Conservation (phyloP, 805 yeast genomes). For the Metschnikowia bowlesiae region DNA sequence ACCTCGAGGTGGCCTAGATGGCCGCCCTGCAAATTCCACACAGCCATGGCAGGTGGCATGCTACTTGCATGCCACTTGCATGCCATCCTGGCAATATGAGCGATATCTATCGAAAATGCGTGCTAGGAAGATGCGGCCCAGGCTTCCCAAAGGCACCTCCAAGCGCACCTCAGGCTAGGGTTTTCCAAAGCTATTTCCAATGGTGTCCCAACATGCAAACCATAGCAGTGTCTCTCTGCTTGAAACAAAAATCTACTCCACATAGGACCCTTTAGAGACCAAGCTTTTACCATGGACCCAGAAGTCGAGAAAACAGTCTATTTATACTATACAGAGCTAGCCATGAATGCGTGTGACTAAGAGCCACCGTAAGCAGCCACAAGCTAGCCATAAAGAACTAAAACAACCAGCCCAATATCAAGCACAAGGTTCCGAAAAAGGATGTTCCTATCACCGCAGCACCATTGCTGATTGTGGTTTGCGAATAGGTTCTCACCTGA, state of each 20-base stretch:
- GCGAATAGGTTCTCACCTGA: conserved; percentile 25
- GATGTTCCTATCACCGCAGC: conserved; percentile 13
- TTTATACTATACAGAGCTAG: neutral
- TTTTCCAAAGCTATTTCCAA: too few species aligned
- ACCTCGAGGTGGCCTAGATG: too few species aligned
- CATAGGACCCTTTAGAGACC: too few species aligned
- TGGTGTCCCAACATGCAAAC: too few species aligned
- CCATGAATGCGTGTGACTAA: too few species aligned
- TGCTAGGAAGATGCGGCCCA: neutral
- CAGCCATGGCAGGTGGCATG: neutral
- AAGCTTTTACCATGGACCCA: too few species aligned
- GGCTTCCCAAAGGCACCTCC: neutral
- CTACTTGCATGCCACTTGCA: too few species aligned
- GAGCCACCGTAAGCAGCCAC: too few species aligned
- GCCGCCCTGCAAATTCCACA: neutral
- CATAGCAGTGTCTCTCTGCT: too few species aligned
- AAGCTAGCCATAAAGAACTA: neutral
- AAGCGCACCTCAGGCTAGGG: too few species aligned
- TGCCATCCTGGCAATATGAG: neutral
- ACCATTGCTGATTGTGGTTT: conserved; percentile 21
- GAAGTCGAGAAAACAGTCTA: neutral
- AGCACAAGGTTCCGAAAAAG: conserved; percentile 12
- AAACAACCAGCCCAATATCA: conserved; percentile 7
- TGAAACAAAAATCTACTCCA: too few species aligned
- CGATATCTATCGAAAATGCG: neutral